These are phyloP conservation scores for Alternaria sp. DNA, from an alignment of 2,329 filamentous ascomycete species.

Conservation along the genomic window DNA sequence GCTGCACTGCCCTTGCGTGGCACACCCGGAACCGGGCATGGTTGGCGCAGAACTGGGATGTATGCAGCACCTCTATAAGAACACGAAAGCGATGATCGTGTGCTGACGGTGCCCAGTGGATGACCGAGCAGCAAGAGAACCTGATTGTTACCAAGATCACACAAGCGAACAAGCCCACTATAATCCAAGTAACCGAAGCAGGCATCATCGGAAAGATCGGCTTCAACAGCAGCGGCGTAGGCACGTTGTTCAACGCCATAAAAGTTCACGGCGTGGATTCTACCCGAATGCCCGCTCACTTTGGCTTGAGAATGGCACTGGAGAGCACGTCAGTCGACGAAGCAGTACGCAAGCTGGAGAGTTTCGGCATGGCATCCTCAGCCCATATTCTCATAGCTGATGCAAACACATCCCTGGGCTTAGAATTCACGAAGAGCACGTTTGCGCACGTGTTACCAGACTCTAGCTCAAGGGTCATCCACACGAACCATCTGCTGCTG, in stretches of 20 bases:
- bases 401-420: constrained; percentile 51
- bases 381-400: constrained; percentile 64
- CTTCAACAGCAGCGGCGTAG: constrained; percentile 65
- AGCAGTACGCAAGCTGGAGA: constrained; percentile 55
- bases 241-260: constrained; percentile 68
- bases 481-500: constrained; percentile 53
- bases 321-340: constrained; percentile 57
- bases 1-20: constrained; percentile 62
- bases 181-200: constrained; percentile 65
- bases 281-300: constrained; percentile 63
- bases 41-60: constrained; percentile 66
- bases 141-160: constrained; percentile 57
- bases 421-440: constrained; percentile 56
- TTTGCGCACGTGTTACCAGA: constrained; percentile 44
- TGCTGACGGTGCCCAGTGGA: constrained; percentile 52
- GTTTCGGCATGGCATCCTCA: constrained; percentile 58
- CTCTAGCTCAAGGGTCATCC: constrained; percentile 43
- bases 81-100: not conserved
- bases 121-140: constrained; percentile 56
- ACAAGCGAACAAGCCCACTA: constrained; percentile 53
- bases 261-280: constrained; percentile 61
- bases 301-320: constrained; percentile 63
- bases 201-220: constrained; percentile 72
- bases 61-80: constrained; percentile 20
- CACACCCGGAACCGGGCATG: constrained; percentile 47